Evolutionary conservation across 2,329 filamentous ascomycete species (phyloP), one percentile per base, ranked within the genome.

Genomic region (Periconia digitata): DNA sequence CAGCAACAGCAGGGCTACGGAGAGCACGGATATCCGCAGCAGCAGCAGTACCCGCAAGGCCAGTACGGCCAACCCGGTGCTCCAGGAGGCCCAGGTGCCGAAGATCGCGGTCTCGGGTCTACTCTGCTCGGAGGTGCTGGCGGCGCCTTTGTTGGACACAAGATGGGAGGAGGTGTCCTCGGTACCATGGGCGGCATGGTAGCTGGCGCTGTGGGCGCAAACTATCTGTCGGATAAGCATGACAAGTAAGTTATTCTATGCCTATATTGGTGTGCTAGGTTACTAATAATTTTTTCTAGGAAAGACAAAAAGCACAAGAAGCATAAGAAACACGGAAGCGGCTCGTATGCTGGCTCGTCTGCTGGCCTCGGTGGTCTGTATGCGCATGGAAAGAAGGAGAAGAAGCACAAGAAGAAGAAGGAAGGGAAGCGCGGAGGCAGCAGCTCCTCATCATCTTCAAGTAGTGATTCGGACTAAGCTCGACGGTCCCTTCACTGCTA

Each of bases 71-170:
- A 54, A 34, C 47, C 47, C 13, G 24, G 44, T 43, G 60, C 59
- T 2, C 56, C 54, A 16, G 58, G 58, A 24, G 66, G 46, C 21
- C 62, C 59, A 5, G 60, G 60, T 27, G 58, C 27, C 12, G 80
- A 78, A 54, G 81, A 84, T n/a, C 78, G 80, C 40, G 81, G 81
- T 27, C 73, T 84, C 16, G 80, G 79, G 3, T 78, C 80, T 1
- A 76, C 80, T 3, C 59, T 84, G 21, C 55, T 79, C 1, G 81
- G 80, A 18, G 77, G 79, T 44, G 79, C 75, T 16, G 79, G 73
- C 1, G 81, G 78, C n/a, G 80, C 76, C 7, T 82, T 76, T 59
- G 72, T 79, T 0, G 80, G 79, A 0, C 76, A 82, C 65, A 76
- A 79, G 55, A 67, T 79, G 17, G 81, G 80, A 12, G 78, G 77